A percentile compares a stretch with the other conserved stretches of the same genome.
Evolutionary conservation across 1,139 yeast genomes (phyloP).

Genomic region (Pichia sp.): DNA sequence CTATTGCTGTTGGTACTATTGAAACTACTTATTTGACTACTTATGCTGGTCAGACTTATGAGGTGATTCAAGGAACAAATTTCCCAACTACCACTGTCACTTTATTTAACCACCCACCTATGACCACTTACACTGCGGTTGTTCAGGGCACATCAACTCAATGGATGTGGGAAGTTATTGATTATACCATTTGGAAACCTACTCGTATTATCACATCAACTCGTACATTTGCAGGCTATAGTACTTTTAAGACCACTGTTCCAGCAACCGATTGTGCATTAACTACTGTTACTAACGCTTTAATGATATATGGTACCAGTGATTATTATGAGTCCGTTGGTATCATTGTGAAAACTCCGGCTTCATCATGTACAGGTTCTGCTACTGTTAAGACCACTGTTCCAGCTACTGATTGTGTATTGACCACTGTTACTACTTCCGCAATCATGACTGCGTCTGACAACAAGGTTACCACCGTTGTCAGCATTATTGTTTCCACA

Average conservation of each 20-base stretch:
- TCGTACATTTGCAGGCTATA: too few species aligned
- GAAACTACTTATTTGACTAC: constrained; percentile 2
- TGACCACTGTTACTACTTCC: not conserved
- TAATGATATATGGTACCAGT: too few species aligned
- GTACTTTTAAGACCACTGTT: too few species aligned
- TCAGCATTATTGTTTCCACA: not conserved
- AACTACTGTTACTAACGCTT: too few species aligned
- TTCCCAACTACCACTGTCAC: constrained; percentile 4
- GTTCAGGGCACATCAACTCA: constrained; percentile 2
- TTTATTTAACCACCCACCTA: not conserved
- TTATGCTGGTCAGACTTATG: not conserved
- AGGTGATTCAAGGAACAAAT: constrained; percentile 3
- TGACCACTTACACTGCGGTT: constrained; percentile 4
- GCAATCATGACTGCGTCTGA: not conserved
- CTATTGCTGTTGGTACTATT: constrained; percentile 1
- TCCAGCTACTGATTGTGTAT: not conserved
- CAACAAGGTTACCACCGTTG: not conserved
- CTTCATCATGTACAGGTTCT: not conserved
- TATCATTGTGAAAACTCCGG: not conserved
- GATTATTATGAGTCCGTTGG: too few species aligned
- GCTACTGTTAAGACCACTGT: not conserved
- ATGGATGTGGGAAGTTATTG: constrained; percentile 5
- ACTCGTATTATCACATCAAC: too few species aligned
- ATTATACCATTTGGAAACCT: not conserved
- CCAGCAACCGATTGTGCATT: too few species aligned